These are phyloP conservation scores for Lasiodiplodia theobromae DNA, from an alignment of 2,329 filamentous ascomycete genomes.

Conservation along the genomic window DNA sequence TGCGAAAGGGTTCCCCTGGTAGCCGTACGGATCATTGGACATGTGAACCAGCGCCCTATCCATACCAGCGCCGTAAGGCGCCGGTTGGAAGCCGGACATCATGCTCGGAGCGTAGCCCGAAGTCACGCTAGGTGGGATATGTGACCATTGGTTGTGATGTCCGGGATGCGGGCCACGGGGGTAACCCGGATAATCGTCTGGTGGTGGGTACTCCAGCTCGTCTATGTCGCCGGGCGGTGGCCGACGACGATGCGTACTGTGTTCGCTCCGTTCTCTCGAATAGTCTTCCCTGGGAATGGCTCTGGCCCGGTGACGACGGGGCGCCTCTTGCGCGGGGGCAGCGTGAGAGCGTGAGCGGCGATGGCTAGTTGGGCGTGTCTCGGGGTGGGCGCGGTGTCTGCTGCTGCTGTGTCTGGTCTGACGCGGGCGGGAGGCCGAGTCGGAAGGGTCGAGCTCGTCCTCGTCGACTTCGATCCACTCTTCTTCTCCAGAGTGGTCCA, in stretches of 20 bases:
- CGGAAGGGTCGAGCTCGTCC: conserved; percentile 56
- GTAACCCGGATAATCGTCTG: conserved; percentile 55
- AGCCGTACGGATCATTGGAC: conserved; percentile 48
- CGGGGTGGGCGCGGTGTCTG: conserved; percentile 41
- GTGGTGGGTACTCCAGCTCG: conserved; percentile 53
- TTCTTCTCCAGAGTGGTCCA: conserved; percentile 37
- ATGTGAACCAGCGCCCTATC: conserved; percentile 40
- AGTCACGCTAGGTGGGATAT: conserved; percentile 44
- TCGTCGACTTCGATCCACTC: conserved; percentile 48
- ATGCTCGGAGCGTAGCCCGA: conserved; percentile 48
- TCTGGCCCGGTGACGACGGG: conserved; percentile 37
- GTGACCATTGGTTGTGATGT: conserved; percentile 47
- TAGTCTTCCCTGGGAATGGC: conserved; percentile 38
- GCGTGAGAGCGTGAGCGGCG: conserved; percentile 40
- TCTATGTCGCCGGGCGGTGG: conserved; percentile 46
- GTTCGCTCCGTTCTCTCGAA: conserved; percentile 32
- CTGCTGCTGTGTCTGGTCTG: conserved; percentile 30
- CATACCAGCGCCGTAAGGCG: conserved; percentile 39
- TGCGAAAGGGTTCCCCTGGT: conserved; percentile 48
- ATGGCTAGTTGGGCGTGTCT: conserved; percentile 41
- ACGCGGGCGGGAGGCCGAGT: conserved; percentile 56
- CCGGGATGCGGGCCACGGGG: conserved; percentile 41
- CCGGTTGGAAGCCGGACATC: conserved; percentile 44
- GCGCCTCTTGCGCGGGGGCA: background rate
- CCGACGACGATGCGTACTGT: conserved; percentile 42